A percentile compares a stretch with the other conserved stretches of the same genome.
Conservation (phyloP, 2,329 filamentous ascomycete species). For the Pseudocercospora cruenta region DNA sequence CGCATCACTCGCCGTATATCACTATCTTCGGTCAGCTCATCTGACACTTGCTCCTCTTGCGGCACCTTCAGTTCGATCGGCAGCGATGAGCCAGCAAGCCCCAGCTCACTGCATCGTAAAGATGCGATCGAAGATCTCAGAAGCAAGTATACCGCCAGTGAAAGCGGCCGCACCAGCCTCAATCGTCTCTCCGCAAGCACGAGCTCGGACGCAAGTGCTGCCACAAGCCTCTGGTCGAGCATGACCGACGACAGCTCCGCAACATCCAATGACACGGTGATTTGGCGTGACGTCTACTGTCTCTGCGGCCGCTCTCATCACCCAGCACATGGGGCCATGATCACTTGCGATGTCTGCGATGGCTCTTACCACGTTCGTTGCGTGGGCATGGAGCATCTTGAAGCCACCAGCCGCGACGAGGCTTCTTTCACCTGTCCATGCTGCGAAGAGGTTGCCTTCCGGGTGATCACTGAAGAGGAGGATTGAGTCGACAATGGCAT, state of each 20-base stretch:
- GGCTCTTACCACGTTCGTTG: constrained; percentile 10
- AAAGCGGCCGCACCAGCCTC: neutral
- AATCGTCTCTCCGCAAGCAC: constrained; percentile 2
- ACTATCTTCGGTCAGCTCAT: neutral
- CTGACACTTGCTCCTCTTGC: neutral
- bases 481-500: neutral
- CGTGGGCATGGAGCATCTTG: constrained; percentile 6
- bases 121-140: neutral
- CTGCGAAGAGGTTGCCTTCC: constrained; percentile 7
- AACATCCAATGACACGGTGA: neutral
- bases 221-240: neutral
- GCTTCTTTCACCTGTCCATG: constrained; percentile 6
- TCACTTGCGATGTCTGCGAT: constrained; percentile 7
- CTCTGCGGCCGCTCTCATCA: constrained; percentile 6
- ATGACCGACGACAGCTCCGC: neutral
- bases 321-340: constrained; percentile 9
- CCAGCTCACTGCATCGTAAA: neutral
- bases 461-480: neutral
- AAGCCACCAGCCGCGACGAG: neutral
- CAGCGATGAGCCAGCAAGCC: neutral
- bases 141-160: neutral
- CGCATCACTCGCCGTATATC: neutral
- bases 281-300: constrained; percentile 9
- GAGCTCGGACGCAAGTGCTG: neutral
- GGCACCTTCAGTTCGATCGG: neutral